Base-by-base conservation (phyloP, 1,139 yeast genomes). In the Geotrichum reessii region DNA sequence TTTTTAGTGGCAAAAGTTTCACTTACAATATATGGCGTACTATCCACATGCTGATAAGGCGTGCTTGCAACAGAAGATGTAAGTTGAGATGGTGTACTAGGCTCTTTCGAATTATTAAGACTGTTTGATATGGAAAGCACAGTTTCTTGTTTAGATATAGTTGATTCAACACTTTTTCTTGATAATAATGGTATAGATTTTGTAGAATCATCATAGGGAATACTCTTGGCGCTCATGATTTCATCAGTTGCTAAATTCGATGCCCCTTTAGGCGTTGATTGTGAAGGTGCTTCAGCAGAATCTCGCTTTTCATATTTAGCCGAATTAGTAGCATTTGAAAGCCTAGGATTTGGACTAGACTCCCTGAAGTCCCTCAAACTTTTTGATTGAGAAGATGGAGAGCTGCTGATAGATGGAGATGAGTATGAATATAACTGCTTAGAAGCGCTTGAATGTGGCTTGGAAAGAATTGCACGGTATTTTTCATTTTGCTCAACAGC, bases 401-500 rank as follows among this genome's bases (percentile, higher is more conserved):
- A 33, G 14, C 11, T 5, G 40, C 17, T 12, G 40, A 33, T 33
- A 33, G 40, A 33, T 12, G 40, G 40, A 33, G 40, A 33, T 33
- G n/a, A 33, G 1, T 2, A 33, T 11, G 40, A 33, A n/a, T 11
- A 3, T 5, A 33, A 12, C 19, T 22, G 55, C 42, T 52, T 49
- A 5, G 54, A 33, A 14, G 54, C n/a, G n/a, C 11, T 42, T 6
- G 46, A 31, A 2, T 50, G 58, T 21, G 31, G 52, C 49, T 57
- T 57, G 7, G 56, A n/a, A 4, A 49, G n/a, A 40, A 44, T 31
- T 8, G 55, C 37, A 9, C 55, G 50, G 40, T 57, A 61, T n/a
- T 61, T 47, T 47, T 65, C 68, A 37, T 62, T 64, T 24, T 62
- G 65, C 48, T 63, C 66, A 14, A 64, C 62, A 1, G 68, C 66